Percentiles rank a stretch among this genome's conserved stretches.
phyloP scores from a whole-genome alignment of 2,329 filamentous ascomycete genomes.

The Rutstroemia sydowiana region DNA sequence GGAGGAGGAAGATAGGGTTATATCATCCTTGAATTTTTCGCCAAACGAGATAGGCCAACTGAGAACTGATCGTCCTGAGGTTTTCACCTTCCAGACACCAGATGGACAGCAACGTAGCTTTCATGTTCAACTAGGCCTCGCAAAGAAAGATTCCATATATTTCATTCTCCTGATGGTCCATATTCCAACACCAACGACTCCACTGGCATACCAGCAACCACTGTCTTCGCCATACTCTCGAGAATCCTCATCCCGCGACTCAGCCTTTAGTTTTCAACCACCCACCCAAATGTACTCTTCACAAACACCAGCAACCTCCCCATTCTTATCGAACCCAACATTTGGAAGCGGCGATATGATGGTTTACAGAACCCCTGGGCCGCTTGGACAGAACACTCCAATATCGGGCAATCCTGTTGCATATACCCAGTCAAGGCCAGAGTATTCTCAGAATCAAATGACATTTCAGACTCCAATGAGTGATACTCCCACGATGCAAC shows the following conservation, averaged over 20 bases:
- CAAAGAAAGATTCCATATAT: slow-evolving; percentile 54
- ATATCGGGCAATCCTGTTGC: slow-evolving; percentile 36
- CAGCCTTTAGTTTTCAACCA: slow-evolving; percentile 26
- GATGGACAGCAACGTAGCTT: slow-evolving; percentile 46
- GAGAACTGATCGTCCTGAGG: slow-evolving; percentile 46
- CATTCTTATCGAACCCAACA: slow-evolving; percentile 18
- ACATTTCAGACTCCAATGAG: slow-evolving; percentile 48
- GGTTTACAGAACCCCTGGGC: slow-evolving; percentile 20
- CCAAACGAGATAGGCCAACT: slow-evolving; percentile 46
- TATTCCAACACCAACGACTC: slow-evolving; percentile 21
- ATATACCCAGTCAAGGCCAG: slow-evolving; percentile 40
- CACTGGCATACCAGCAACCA: slow-evolving; percentile 21
- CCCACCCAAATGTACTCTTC: slow-evolving; percentile 21
- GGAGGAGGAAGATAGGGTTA: slow-evolving; percentile 46
- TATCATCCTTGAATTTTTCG: slow-evolving; percentile 47
- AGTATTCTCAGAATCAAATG: slow-evolving; percentile 33
- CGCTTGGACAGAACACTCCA: slow-evolving; percentile 15
- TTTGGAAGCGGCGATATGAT: slow-evolving; percentile 23
- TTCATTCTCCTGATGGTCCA: slow-evolving; percentile 45
- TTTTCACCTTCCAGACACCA: slow-evolving; percentile 44
- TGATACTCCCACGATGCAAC: slow-evolving; percentile 35
- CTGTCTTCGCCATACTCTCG: slow-evolving; percentile 23
- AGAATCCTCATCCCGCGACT: slow-evolving; percentile 24
- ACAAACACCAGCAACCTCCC: slow-evolving; percentile 18
- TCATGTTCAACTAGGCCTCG: slow-evolving; percentile 47